A percentile compares a stretch with the other conserved stretches of the same genome.
These are phyloP conservation scores for Triticum monococcum DNA, from an alignment of 176 grass and related monocot genomes.

Conservation along the genomic window DNA sequence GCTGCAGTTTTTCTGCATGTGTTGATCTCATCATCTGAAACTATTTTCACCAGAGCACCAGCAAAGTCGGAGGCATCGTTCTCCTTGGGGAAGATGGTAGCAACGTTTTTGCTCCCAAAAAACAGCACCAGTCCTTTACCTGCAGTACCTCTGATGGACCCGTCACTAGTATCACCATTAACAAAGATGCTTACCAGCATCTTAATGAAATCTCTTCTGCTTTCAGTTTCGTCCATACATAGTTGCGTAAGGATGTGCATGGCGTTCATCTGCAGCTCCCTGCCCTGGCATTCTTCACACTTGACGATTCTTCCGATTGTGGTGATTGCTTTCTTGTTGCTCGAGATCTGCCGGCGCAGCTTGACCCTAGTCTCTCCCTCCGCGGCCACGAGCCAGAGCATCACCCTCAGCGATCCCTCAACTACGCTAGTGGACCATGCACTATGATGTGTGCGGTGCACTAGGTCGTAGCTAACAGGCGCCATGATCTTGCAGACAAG, in stretches of 20 bases:
- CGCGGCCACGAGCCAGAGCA: neutral
- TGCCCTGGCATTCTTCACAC: neutral
- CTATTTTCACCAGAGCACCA: neutral
- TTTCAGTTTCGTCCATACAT: neutral
- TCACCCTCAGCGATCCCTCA: neutral
- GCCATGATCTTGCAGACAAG: neutral
- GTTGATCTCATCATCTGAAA: neutral
- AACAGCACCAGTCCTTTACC: neutral
- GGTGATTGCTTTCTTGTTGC: neutral
- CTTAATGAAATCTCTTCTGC: neutral
- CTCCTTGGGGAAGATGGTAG: neutral
- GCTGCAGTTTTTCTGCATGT: neutral
- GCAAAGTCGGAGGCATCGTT: neutral
- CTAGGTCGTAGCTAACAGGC: neutral
- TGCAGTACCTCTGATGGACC: too few species aligned
- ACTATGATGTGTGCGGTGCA: neutral
- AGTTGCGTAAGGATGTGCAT: neutral
- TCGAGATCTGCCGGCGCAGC: neutral
- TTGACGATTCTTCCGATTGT: neutral
- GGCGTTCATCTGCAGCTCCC: neutral
- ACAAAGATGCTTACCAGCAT: neutral
- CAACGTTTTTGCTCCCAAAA: neutral
- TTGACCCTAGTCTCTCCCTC: neutral
- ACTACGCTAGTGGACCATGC: neutral
- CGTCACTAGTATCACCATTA: neutral